A percentile compares a stretch with the other conserved stretches of the same genome.
These are phyloP conservation scores for Quercus tomentella DNA, from an alignment of 331 rosid genomes.

Conservation along the genomic window DNA sequence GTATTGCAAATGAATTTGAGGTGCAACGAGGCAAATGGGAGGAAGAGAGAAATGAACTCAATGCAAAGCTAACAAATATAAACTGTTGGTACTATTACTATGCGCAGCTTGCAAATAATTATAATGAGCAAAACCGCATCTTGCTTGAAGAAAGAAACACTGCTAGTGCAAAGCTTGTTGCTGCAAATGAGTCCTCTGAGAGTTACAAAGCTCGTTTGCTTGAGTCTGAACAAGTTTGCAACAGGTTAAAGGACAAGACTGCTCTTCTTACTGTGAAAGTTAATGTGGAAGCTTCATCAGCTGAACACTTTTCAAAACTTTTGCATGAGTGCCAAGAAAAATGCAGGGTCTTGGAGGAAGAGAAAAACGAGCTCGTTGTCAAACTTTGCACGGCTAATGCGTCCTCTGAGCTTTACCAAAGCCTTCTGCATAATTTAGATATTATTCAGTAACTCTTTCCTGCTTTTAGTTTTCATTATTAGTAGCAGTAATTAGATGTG, in stretches of 20 bases:
- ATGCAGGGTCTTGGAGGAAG: not conserved
- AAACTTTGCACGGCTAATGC: not conserved
- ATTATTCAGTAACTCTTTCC: no score
- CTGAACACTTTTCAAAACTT: not conserved
- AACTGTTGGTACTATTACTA: not conserved
- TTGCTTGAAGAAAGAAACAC: not conserved
- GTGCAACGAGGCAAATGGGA: not conserved
- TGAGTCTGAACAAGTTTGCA: not conserved
- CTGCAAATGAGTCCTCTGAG: not conserved
- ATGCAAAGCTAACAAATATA: not conserved
- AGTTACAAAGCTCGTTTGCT: not conserved
- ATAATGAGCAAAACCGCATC: no score
- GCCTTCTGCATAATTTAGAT: no score
- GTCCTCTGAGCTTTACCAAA: not conserved
- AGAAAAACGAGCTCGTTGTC: not conserved
- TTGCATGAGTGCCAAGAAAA: not conserved
- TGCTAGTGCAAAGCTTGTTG: not conserved
- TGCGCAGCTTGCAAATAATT: no score
- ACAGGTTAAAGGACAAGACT: not conserved
- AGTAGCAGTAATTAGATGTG: no score
- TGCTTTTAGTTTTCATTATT: no score
- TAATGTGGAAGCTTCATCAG: not conserved
- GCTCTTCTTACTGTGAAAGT: not conserved
- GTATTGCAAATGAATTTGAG: no score
- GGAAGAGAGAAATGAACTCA: not conserved